Conservation (phyloP, 495 filamentous ascomycete genomes). For the Xylaria cubensis region DNA sequence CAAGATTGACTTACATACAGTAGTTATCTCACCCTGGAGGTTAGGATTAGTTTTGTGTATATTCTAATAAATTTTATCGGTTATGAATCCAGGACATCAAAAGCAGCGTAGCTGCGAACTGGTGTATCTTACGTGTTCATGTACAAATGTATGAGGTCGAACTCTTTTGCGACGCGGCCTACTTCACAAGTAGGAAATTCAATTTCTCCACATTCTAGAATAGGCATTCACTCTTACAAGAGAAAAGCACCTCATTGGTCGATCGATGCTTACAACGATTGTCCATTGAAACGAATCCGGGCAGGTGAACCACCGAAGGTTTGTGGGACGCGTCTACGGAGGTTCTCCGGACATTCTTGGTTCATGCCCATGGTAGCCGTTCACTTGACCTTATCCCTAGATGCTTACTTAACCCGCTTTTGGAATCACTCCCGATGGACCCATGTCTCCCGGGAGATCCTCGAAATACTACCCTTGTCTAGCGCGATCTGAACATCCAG, state of each 20-base stretch:
- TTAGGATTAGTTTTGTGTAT: background rate
- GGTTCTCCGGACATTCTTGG: slow-evolving; percentile 17
- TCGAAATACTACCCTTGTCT: slow-evolving; percentile 20
- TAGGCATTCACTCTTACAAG: background rate
- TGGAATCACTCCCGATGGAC: slow-evolving; percentile 14
- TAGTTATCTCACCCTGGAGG: background rate
- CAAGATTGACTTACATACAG: background rate
- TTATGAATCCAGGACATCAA: background rate
- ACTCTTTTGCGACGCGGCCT: background rate
- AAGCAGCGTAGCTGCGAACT: background rate
- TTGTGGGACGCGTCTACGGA: slow-evolving; percentile 11
- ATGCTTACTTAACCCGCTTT: slow-evolving; percentile 19
- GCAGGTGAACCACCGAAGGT: slow-evolving; percentile 12
- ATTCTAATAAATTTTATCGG: background rate
- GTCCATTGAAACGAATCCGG: slow-evolving; percentile 5
- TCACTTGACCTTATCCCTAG: slow-evolving; percentile 15
- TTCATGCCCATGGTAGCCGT: slow-evolving; percentile 9
- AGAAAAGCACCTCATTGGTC: slow-evolving; percentile 9
- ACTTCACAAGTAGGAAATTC: background rate
- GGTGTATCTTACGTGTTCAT: background rate
- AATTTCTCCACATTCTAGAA: slow-evolving; percentile 12
- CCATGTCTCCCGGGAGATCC: slow-evolving; percentile 16
- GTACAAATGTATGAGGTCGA: background rate
- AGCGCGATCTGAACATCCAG: slow-evolving; percentile 21
- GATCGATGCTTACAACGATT: background rate